Evolutionary conservation across 208 protist species (phyloP).

Genomic region (Crithidia expoeki): DNA sequence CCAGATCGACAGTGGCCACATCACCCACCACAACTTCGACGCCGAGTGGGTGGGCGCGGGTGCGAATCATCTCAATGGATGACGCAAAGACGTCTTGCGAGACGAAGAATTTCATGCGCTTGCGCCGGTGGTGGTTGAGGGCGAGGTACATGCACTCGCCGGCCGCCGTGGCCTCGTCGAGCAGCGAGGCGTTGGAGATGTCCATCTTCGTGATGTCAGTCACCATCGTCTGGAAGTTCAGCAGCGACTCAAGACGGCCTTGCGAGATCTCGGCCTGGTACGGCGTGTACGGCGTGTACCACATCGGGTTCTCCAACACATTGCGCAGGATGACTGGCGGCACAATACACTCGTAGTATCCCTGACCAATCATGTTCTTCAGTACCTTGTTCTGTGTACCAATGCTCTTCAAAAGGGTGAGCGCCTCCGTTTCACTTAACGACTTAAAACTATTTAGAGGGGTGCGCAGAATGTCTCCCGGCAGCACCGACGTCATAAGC

Average conservation of each 20-base stretch:
- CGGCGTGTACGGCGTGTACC: slow-evolving; percentile 99
- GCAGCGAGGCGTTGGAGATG: slow-evolving; percentile 96
- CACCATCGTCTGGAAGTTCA: slow-evolving; percentile 98
- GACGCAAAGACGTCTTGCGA: slow-evolving; percentile 61
- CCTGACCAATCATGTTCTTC: slow-evolving; percentile 94
- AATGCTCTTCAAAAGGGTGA: slow-evolving; percentile 59
- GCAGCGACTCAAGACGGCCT: slow-evolving; percentile 96
- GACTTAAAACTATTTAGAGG: slow-evolving; percentile 50
- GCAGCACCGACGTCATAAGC: slow-evolving; percentile 77
- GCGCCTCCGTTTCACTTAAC: slow-evolving; percentile 73
- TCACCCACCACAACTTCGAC: slow-evolving; percentile 92
- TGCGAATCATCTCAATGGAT: slow-evolving; percentile 78
- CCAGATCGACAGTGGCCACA: slow-evolving; percentile 58
- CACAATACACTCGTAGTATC: slow-evolving; percentile 93
- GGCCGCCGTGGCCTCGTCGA: slow-evolving; percentile 92
- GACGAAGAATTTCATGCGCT: slow-evolving; percentile 73
- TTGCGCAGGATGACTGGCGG: slow-evolving; percentile 96
- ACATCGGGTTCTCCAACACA: slow-evolving; percentile 97
- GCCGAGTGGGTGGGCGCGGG: slow-evolving; percentile 75
- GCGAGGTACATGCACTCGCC: slow-evolving; percentile 75
- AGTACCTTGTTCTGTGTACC: slow-evolving; percentile 86
- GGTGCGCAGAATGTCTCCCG: slow-evolving; percentile 66
- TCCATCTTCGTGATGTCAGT: slow-evolving; percentile 95
- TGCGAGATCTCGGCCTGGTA: slow-evolving; percentile 97
- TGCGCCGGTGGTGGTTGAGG: slow-evolving; percentile 54